These are phyloP conservation scores for Stagonosporopsis chrysanthemi DNA, from an alignment of 2,329 filamentous ascomycete genomes.

Conservation along the genomic window DNA sequence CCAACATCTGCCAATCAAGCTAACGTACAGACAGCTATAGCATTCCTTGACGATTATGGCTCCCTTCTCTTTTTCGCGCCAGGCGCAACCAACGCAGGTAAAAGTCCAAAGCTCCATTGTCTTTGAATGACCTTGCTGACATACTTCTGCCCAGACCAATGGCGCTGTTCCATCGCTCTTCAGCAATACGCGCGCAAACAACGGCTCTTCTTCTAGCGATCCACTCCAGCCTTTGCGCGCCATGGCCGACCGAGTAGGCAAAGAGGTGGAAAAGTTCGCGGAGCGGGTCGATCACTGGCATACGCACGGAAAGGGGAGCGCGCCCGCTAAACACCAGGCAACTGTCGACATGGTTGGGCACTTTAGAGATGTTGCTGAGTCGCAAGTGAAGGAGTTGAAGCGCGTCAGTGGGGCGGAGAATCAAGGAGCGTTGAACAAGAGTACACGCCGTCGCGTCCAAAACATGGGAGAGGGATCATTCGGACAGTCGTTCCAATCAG, in stretches of 20 bases:
- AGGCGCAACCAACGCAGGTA: conserved; percentile 40
- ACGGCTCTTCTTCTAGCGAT: conserved; percentile 42
- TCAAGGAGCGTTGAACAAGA: conserved; percentile 41
- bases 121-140: not conserved
- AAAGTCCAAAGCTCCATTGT: conserved; percentile 7
- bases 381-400: conserved; percentile 57
- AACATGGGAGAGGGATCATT: conserved; percentile 36
- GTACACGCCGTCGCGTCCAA: conserved; percentile 43
- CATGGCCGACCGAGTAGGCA: conserved; percentile 73
- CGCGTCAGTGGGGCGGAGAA: conserved; percentile 52
- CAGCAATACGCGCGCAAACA: conserved; percentile 24
- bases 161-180: conserved; percentile 22
- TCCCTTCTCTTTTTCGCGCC: conserved; percentile 36
- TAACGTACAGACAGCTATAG: not conserved
- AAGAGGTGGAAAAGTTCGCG: conserved; percentile 87
- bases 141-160: conserved; percentile 15
- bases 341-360: conserved; percentile 49
- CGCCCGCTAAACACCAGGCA: conserved; percentile 62
- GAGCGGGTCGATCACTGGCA: conserved; percentile 78
- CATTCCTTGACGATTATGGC: conserved; percentile 31
- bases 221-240: conserved; percentile 67
- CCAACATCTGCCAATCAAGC: not conserved
- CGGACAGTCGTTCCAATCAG: conserved; percentile 29
- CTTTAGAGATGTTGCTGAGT: conserved; percentile 60
- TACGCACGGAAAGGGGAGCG: conserved; percentile 37